Evolutionary conservation across 129 eudicot genomes (phyloP).

Genomic region (Calendula officinalis): DNA sequence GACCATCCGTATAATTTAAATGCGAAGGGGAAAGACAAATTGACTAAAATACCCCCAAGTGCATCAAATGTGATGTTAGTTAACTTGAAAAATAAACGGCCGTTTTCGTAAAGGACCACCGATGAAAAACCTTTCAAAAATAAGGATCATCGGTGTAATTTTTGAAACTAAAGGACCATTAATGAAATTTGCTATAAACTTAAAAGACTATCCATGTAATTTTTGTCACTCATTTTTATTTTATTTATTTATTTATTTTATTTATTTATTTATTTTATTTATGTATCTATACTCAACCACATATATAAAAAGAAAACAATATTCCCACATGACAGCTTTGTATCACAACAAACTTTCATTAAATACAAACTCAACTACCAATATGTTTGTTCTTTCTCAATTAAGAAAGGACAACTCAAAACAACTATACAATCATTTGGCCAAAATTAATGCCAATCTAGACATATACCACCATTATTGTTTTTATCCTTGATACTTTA

Average conservation of each 20-base stretch:
- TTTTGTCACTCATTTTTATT: no score
- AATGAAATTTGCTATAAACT: no score
- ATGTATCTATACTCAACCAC: neutral
- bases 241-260: neutral
- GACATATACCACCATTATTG: conserved; percentile 12
- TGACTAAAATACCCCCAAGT: no score
- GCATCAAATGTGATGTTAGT: no score
- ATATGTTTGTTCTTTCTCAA: conserved; percentile 1
- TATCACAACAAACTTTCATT: conserved; percentile 4
- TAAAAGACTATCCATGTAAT: no score
- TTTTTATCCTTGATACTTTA: neutral
- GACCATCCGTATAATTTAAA: no score
- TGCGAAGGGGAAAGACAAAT: no score
- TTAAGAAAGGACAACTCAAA: conserved; percentile 20
- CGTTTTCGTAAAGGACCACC: no score
- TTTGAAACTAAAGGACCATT: no score
- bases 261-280: neutral
- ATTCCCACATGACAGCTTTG: neutral
- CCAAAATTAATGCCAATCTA: conserved; percentile 28
- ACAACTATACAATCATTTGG: conserved; percentile 45
- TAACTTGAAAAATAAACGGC: no score
- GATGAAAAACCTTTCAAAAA: no score
- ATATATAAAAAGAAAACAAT: neutral
- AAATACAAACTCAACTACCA: conserved; percentile 33
- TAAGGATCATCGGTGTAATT: no score